Base-by-base conservation (phyloP, 345 rosid genomes). In the Citrus maxima region DNA sequence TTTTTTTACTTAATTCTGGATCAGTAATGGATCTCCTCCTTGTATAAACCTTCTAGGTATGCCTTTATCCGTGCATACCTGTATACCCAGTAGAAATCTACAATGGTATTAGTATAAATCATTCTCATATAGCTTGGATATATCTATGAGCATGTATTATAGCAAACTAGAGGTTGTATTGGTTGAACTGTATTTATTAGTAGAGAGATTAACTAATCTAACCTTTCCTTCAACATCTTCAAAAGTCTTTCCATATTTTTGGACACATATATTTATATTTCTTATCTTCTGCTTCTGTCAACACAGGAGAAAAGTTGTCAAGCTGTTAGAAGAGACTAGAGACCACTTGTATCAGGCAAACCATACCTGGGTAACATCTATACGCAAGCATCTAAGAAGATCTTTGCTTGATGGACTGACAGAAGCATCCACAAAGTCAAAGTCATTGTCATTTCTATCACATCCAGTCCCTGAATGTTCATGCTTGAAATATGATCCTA, bases 401-500 rank as follows among this genome's bases (percentile, higher is more conserved):
- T 90, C 93, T 74, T 84, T 93, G 80, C 87, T 90, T 7, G 93
- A 94, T 77, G 92, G 99, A 73, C 81, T 89, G 73, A 81, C 82
- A 10, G 81, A 86, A 79, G 91, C 97, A 25, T 89, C 91, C 0
- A 78, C 76, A 32, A 86, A 68, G 77, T 88, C 92, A 34, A 96
- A 93, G 86, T 83, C 77, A 1, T 78, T 65, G 18, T 82, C 97
- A 69, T 94, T 94, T 81, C 92, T 96, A 40, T 87, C 94, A 22
- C 93, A 94, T 82, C 97, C 98, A 0, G 88, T 89, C 61, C 99
- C 97, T 0, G 98, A 96, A 86, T 96, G 99, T 84, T 90, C 95
- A 80, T 96, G 98, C 84, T 69, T 82, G 51, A 84, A 81, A 73
- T 67, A 49, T 62, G 77, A 82, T 30, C 75, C 77, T 10, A 59